A percentile compares a stretch with the other conserved stretches of the same genome.
phyloP scores from a whole-genome alignment of 108 stramenopile species.

The Pseudonitzschia multiseries region DNA sequence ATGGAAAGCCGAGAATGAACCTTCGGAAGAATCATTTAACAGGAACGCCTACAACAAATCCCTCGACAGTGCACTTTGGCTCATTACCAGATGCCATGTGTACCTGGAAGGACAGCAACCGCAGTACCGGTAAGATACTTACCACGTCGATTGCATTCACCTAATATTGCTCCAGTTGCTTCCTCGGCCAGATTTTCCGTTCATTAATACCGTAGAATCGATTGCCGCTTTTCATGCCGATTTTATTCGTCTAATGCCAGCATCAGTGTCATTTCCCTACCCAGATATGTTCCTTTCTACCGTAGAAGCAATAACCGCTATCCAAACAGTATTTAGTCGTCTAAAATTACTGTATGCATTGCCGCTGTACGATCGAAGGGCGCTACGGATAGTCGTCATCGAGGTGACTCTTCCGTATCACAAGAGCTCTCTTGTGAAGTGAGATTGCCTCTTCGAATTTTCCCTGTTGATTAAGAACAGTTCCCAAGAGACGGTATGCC shows the following conservation, averaged over 20 bases:
- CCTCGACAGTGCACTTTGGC: constrained; percentile 52
- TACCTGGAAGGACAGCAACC: constrained; percentile 23
- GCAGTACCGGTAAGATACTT: background rate
- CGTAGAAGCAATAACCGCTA: background rate
- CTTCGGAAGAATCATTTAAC: constrained; percentile 48
- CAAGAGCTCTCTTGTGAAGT: constrained; percentile 30
- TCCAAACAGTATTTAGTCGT: background rate
- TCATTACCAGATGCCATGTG: constrained; percentile 51
- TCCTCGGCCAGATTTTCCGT: background rate
- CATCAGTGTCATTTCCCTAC: constrained; percentile 19
- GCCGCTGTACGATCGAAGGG: background rate
- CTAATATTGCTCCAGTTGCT: background rate
- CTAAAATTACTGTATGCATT: background rate
- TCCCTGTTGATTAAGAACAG: constrained; percentile 18
- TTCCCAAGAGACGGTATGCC: constrained; percentile 27
- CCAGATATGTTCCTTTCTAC: background rate
- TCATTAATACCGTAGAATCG: background rate
- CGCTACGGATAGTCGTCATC: constrained; percentile 24
- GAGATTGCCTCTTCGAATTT: constrained; percentile 23
- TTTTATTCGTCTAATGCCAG: background rate
- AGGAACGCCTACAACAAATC: constrained; percentile 69
- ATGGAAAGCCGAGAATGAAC: constrained; percentile 48
- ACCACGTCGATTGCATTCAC: background rate
- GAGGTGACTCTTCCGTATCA: constrained; percentile 18
- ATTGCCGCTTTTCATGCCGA: background rate